Evolutionary conservation across 495 filamentous ascomycete genomes (phyloP).

Genomic region (Jackrogersella multiformis): DNA sequence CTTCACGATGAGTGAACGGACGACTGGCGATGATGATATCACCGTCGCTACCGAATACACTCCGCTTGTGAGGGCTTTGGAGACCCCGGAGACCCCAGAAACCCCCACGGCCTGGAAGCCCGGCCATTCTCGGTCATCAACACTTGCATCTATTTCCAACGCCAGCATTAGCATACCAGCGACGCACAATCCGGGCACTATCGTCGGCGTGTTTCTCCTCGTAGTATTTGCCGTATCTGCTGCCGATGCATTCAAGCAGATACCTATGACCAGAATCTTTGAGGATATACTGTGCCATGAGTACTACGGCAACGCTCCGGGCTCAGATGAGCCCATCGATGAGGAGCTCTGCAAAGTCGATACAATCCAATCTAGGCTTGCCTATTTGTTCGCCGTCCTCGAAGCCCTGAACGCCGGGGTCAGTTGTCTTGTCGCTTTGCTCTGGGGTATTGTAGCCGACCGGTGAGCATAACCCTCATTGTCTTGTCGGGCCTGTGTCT

Average conservation of each 20-base stretch:
- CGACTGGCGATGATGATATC: conserved; percentile 14
- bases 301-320: conserved; percentile 42
- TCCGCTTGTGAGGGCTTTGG: conserved; percentile 23
- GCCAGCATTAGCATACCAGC: conserved; percentile 6
- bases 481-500: not conserved
- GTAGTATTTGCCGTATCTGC: conserved; percentile 30
- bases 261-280: conserved; percentile 48
- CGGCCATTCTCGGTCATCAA: conserved; percentile 30
- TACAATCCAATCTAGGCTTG: conserved; percentile 47
- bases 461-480: conserved; percentile 29
- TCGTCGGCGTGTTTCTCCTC: conserved; percentile 27
- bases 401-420: conserved; percentile 35
- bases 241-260: conserved; percentile 36
- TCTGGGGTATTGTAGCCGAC: conserved; percentile 45
- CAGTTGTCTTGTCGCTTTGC: conserved; percentile 39
- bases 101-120: conserved; percentile 21
- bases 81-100: not conserved
- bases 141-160: conserved; percentile 19
- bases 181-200: conserved; percentile 3
- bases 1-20: conserved; percentile 25
- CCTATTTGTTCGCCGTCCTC: conserved; percentile 45
- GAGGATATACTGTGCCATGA: conserved; percentile 53
- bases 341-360: conserved; percentile 49
- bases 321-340: conserved; percentile 39
- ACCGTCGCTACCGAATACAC: conserved; percentile 22